Evolutionary conservation across 257 asterid genomes (phyloP), one percentile per base, ranked within the genome.

Genomic region (Penstemon eatonii): DNA sequence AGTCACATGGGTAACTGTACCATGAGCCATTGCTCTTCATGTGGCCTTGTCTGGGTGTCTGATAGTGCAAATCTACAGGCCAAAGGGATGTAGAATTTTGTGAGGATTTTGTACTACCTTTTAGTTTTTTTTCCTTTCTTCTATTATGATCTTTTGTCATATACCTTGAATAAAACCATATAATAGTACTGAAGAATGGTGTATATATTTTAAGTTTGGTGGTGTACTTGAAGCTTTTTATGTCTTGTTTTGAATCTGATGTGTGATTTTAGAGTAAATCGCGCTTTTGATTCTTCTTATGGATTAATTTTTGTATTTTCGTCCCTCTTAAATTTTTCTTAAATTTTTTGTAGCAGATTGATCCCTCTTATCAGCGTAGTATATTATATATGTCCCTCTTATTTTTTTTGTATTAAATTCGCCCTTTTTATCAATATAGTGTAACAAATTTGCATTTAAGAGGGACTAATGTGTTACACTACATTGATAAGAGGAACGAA

Each of bases 21-120:
- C 33, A 25, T 25, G 2, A 25, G 33, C 33, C 33, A 25, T 25
- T 83, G 80, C 70, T 66, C 73, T 65, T 66, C 88, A 78, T 77
- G 83, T 83, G 85, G 75, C 70, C 74, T 57, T 79, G 84, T 82
- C 83, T 74, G 46, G 33, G 68, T 1, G 11, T 33, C 52, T 71
- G 39, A 42, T 58, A 44, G 76, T 73, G 65, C 60, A 55, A 67
- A 70, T 74, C 81, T 74, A 79, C 73, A 62, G 55, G 10, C 33
- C 33, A 25, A 47, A 41, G 55, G 45, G 56, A 72, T 72, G 77
- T 79, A 62, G 84, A 79, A 58, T 73, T 79, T 67, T 75, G 73
- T 67, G 67, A 75, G 38, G 51, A 54, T 71, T 61, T 79, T 69
- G 75, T 74, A 65, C 70, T 25, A 25, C 3, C 53, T 51, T 57